Percentiles rank a stretch among this genome's conserved stretches.
These are phyloP conservation scores for Hyaloscypha bicolor DNA, from an alignment of 495 filamentous ascomycete genomes.

Conservation along the genomic window DNA sequence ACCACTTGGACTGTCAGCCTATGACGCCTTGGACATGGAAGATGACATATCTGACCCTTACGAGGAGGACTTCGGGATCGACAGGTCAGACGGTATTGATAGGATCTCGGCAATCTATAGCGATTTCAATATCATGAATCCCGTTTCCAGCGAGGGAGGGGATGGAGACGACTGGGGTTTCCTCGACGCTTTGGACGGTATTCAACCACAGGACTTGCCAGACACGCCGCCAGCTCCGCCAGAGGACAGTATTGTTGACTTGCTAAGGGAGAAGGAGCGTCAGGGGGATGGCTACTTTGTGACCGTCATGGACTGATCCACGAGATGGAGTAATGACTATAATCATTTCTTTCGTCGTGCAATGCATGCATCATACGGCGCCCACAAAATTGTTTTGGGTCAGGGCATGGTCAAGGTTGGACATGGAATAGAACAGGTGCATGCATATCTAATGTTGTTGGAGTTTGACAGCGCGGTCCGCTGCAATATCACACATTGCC, in stretches of 20 bases:
- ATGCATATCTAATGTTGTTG: conserved; percentile 32
- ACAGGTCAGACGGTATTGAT: conserved; percentile 12
- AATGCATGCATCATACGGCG: conserved; percentile 21
- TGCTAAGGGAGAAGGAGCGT: conserved; percentile 36
- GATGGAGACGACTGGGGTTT: conserved; percentile 39
- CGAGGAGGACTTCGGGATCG: background rate
- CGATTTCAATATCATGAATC: conserved; percentile 41
- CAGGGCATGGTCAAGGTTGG: conserved; percentile 17
- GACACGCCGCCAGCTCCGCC: conserved; percentile 29
- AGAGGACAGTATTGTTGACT: conserved; percentile 33
- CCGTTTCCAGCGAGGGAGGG: conserved; percentile 18
- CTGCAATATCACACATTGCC: conserved; percentile 55
- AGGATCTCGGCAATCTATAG: conserved; percentile 33
- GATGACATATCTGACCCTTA: conserved; percentile 39
- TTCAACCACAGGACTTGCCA: conserved; percentile 28
- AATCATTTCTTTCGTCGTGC: conserved; percentile 13
- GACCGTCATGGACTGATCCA: conserved; percentile 19
- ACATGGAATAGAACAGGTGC: conserved; percentile 24
- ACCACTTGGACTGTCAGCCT: conserved; percentile 47
- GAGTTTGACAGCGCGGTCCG: conserved; percentile 47
- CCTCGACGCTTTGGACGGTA: conserved; percentile 51
- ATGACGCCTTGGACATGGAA: conserved; percentile 51
- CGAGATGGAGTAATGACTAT: background rate
- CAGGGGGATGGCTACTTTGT: conserved; percentile 38
- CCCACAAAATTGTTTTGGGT: conserved; percentile 26